Conservation (phyloP, 2,329 filamentous ascomycete genomes). For the Fusarium chaquense region DNA sequence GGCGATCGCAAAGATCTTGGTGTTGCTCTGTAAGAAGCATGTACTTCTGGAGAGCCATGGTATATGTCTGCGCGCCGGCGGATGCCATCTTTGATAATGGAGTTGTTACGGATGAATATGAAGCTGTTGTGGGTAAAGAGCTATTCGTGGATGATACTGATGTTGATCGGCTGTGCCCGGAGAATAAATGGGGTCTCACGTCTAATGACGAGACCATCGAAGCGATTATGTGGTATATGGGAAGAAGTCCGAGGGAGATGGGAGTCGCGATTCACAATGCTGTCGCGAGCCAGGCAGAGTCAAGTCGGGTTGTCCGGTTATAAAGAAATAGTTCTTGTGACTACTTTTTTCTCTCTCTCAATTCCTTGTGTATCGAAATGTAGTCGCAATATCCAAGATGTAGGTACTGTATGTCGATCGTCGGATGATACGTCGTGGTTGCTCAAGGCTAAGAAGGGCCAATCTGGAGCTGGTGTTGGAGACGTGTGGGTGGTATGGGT, state of each 20-base stretch:
- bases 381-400: constrained; percentile 28
- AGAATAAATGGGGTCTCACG: constrained; percentile 45
- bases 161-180: constrained; percentile 43
- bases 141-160: constrained; percentile 34
- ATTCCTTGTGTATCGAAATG: constrained; percentile 19
- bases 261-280: constrained; percentile 16
- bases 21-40: constrained; percentile 66
- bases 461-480: constrained; percentile 39
- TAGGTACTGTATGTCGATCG: constrained; percentile 34
- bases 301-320: background rate
- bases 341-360: background rate
- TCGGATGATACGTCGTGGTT: constrained; percentile 30
- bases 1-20: constrained; percentile 63
- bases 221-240: constrained; percentile 31
- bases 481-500: constrained; percentile 42
- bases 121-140: constrained; percentile 11
- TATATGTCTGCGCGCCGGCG: constrained; percentile 51
- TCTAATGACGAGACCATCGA: constrained; percentile 54
- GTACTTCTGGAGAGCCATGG: constrained; percentile 66
- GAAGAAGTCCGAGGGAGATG: constrained; percentile 2
- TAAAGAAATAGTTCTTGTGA: constrained; percentile 19
- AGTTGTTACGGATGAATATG: constrained; percentile 8
- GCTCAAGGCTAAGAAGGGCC: constrained; percentile 30
- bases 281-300: constrained; percentile 23
- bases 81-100: constrained; percentile 48